Base-by-base conservation (phyloP, 1,139 yeast genomes). In the Nakaseomyces kungkrabaensis region DNA sequence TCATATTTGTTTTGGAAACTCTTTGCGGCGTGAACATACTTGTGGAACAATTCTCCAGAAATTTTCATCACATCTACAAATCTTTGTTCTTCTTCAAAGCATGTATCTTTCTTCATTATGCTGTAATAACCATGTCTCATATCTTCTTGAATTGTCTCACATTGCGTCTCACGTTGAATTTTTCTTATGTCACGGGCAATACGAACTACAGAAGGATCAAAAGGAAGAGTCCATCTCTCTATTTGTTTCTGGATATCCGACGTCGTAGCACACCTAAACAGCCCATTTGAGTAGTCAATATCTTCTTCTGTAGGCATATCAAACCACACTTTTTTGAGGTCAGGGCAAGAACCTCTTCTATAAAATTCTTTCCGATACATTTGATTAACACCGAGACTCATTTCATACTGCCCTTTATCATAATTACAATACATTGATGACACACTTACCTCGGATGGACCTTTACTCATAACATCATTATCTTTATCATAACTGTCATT, bases 211-310 rank as follows among this genome's bases (percentile, higher is more conserved):
- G 68, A 59, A 4, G 68, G 58, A 45, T 65, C 67, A 52, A 66
- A 66, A 11, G 71, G 69, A 24, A 56, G 45, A 0, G 55, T 55
- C 72, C 72, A 70, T 17, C 54, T 57, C 33, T 66, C 57, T 1
- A 73, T 54, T 1, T 65, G 60, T 4, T 70, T 71, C 38, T 76
- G 79, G 9, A 78, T 65, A 26, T 65, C 56, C 1, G 84, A 74
- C 45, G 71, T 70, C 52, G 84, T 77, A 43, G 65, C 58, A 46
- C 73, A 57, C 24, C 63, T 53, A 44, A 56, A 53, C 13, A 56
- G 48, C 17, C 44, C 45, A 32, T 27, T 24, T 10, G 47, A 22
- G 17, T 31, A 31, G 13, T 46, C 44, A 5, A 38, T 22, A 17
- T 34, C 37, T 26, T 32, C 40, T 10, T 38, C 31, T 24, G 48